A percentile compares a stretch with the other conserved stretches of the same genome.
These are phyloP conservation scores for Raddia guianensis DNA, from an alignment of 176 grass and related monocot species.

Conservation along the genomic window DNA sequence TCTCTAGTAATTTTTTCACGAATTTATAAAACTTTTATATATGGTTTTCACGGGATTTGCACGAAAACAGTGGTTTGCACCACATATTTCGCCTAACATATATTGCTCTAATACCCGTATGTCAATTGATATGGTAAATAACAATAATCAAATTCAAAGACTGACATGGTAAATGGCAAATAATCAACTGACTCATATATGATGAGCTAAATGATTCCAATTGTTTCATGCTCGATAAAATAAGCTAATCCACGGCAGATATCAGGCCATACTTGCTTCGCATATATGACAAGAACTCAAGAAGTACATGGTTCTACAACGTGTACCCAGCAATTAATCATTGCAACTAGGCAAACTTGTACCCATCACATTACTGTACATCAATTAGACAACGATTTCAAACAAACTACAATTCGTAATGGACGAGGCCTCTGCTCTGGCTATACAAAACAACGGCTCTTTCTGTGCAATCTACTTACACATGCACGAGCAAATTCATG, in stretches of 20 bases:
- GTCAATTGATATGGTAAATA: too few species aligned
- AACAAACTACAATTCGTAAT: not conserved
- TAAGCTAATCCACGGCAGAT: not conserved
- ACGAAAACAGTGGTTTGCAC: too few species aligned
- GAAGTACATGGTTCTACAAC: not conserved
- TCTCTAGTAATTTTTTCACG: too few species aligned
- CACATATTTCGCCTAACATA: too few species aligned
- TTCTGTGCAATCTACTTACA: conserved; percentile 11
- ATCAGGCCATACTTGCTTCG: not conserved
- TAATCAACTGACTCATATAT: too few species aligned
- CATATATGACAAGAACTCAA: not conserved
- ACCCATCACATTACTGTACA: not conserved
- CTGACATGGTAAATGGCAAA: too few species aligned
- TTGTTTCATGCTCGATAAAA: not conserved
- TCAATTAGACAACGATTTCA: not conserved
- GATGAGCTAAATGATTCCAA: too few species aligned
- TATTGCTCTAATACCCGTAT: too few species aligned
- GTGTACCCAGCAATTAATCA: not conserved
- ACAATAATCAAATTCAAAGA: too few species aligned
- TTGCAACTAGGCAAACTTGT: not conserved
- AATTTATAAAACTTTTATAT: too few species aligned
- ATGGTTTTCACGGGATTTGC: too few species aligned
- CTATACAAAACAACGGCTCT: not conserved
- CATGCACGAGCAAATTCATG: conserved; percentile 5
- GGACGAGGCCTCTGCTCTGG: not conserved